Percentiles rank a stretch among this genome's conserved stretches.
Conservation (phyloP, 495 filamentous ascomycete genomes). For the Corynascus novoguineensis region DNA sequence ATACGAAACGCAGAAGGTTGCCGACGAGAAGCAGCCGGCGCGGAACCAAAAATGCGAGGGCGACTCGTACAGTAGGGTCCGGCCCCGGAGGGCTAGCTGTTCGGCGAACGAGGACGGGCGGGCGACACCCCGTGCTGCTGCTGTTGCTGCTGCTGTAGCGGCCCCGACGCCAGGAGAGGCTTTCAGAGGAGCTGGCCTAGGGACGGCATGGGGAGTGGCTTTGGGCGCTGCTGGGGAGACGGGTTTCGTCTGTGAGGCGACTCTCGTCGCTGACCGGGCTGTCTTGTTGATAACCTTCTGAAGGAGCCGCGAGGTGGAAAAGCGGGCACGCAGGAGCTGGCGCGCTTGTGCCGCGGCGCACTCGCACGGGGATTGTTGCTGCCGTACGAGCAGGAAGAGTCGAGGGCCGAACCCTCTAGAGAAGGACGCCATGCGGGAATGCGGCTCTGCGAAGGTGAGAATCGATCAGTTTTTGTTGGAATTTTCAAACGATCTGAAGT, state of each 20-base stretch:
- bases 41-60: conserved; percentile 57
- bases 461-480: neutral
- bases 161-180: neutral
- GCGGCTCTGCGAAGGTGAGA: no score
- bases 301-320: conserved; percentile 14
- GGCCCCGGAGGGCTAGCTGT: conserved; percentile 38
- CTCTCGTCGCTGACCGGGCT: neutral
- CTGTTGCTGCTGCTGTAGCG: neutral
- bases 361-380: conserved; percentile 8
- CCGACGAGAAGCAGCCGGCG: conserved; percentile 50
- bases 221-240: neutral
- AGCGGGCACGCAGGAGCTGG: conserved; percentile 6
- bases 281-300: conserved; percentile 14
- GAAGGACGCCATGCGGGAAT: conserved; percentile 28
- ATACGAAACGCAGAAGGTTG: conserved; percentile 53
- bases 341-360: conserved; percentile 9
- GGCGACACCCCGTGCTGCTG: no score
- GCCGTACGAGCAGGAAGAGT: conserved; percentile 15
- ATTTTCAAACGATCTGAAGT: neutral
- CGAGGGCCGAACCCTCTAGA: conserved; percentile 18
- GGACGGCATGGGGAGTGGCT: neutral
- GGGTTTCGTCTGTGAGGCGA: neutral
- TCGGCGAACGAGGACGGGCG: conserved; percentile 34
- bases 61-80: conserved; percentile 54
- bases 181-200: neutral